Conservation (phyloP, 306 rosid genomes). For the Hippophae tibetana region DNA sequence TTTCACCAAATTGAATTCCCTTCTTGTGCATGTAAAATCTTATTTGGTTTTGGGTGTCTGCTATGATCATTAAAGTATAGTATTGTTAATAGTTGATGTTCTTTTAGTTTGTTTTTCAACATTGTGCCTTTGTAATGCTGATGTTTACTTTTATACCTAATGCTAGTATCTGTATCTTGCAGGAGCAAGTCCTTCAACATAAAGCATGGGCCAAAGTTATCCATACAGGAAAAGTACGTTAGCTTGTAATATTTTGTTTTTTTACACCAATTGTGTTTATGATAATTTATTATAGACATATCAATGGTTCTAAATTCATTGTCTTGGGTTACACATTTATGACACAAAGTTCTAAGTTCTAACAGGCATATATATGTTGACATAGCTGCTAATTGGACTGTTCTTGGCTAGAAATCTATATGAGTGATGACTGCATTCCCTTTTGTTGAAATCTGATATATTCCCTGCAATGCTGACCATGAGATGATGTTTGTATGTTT, state of each 20-base stretch:
- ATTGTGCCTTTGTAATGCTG: no score
- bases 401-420: neutral
- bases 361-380: no score
- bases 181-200: conserved; percentile 43
- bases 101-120: neutral
- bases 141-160: neutral
- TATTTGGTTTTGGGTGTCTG: conserved; percentile 4
- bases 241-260: neutral
- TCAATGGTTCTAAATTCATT: neutral
- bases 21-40: neutral
- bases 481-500: conserved; percentile 12
- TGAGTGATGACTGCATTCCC: conserved; percentile 2
- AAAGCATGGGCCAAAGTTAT: conserved; percentile 51
- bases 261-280: no score
- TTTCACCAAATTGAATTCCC: neutral
- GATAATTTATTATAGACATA: neutral
- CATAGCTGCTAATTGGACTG: neutral
- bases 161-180: conserved; percentile 16
- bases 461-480: conserved; percentile 9
- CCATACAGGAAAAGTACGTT: conserved; percentile 58
- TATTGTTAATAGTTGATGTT: neutral
- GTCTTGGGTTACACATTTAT: neutral
- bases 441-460: conserved; percentile 1
- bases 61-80: conserved; percentile 12
- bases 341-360: neutral